phyloP scores from a whole-genome alignment of 2,329 filamentous ascomycete genomes.

The Hymenoscyphus repandus region DNA sequence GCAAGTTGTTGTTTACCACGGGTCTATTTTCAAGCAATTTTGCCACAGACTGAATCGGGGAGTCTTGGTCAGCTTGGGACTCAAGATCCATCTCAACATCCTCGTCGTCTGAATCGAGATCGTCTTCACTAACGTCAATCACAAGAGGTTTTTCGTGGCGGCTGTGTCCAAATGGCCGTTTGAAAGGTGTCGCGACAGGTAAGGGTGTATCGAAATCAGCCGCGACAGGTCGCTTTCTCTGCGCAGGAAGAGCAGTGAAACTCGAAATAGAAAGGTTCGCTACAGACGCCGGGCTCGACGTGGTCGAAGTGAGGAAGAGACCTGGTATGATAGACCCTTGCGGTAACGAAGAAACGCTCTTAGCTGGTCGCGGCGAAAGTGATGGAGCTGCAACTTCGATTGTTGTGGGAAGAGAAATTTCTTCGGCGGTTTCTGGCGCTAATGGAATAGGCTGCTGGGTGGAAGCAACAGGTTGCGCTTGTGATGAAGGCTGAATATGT shows the following conservation, averaged over 20 bases:
- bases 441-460: neutral
- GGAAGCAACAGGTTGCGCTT: constrained; percentile 1
- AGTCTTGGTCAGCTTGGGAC: constrained; percentile 44
- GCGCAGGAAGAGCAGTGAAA: constrained; percentile 2
- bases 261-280: constrained; percentile 1
- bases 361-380: neutral
- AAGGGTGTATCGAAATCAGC: constrained; percentile 63
- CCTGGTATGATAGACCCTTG: constrained; percentile 22
- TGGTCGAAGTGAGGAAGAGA: constrained; percentile 25
- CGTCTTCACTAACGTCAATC: constrained; percentile 80
- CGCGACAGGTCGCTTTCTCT: constrained; percentile 57
- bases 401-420: neutral
- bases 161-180: constrained; percentile 58
- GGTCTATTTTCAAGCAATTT: constrained; percentile 20
- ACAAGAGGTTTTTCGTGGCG: constrained; percentile 60
- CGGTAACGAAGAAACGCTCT: neutral
- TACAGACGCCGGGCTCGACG: constrained; percentile 7
- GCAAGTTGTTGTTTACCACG: constrained; percentile 38
- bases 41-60: constrained; percentile 18
- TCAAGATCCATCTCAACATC: constrained; percentile 63
- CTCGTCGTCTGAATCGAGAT: constrained; percentile 51
- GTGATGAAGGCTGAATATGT: constrained; percentile 6
- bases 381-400: neutral
- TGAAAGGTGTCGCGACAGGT: constrained; percentile 26
- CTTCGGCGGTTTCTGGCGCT: neutral